Evolutionary conservation across 2,329 filamentous ascomycete genomes (phyloP), one percentile per base, ranked within the genome.

Genomic region (Pseudogymnoascus sp.): DNA sequence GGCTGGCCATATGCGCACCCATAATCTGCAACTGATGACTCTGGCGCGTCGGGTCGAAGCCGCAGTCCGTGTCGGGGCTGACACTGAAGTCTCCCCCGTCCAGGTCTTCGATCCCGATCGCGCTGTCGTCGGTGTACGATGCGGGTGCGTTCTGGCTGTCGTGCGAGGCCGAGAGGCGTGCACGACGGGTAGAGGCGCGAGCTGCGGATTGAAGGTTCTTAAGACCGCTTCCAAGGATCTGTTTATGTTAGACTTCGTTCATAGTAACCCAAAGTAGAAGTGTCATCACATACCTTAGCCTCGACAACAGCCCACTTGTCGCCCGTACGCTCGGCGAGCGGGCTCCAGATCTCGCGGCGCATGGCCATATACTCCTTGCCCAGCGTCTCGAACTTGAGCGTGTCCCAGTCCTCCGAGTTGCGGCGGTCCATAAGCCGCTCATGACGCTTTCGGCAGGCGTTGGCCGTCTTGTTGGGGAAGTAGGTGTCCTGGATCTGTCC

Each of bases 361-460:
- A 89, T 83, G 65, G 81, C 81, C 83, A 91, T 90, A 75, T 96
- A 96, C 72, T 89, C 87, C 72, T 84, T 84, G 38, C 90, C 89
- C 41, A 96, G 78, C 8, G 81, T 80, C 72, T 93, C 89, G 23
- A 92, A 79, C 77, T 90, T 90, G 67, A 86, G 79, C 19, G 83
- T 83, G 69, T 93, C 89, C 87, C 90, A 94, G 70, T 92, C 88
- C 63, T 72, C 79, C 72, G 63, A 72, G 66, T 63, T 69, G 4
- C 67, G 81, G 67, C 87, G 85, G 76, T 93, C 89, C 80, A 93
- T 87, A 67, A 96, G 78, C 41, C 91, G 83, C 76, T 96, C 91
- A 70, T 95, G 91, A 62, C 91, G 85, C 77, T 96, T 96, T 66
- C 91, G 89, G 76, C 91, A 96, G 16, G 92, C 92, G 73, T 94